Base-by-base conservation (phyloP, 2,329 filamentous ascomycete genomes). In the Fusarium poae region DNA sequence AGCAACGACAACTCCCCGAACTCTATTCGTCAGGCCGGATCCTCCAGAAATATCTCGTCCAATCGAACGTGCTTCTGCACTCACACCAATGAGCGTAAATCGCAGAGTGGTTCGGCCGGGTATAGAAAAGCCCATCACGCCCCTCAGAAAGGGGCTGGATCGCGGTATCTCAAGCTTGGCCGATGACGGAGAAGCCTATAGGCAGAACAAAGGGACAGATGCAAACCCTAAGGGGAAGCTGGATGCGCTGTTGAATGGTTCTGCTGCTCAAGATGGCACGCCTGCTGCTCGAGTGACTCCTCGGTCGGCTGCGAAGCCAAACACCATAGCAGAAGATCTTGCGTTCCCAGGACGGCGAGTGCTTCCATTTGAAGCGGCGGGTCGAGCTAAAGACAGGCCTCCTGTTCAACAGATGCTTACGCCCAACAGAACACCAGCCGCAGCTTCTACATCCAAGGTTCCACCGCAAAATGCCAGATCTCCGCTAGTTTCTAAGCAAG, bases 121-220 rank as follows among this genome's bases (percentile, higher is more conserved):
- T 9, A 65, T 57, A 16, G 71, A 74, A 25, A 77, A 71, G 30
- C 65, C 66, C 53, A 65, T 5, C 29, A 52, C 51, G 20, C 62
- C 45, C 48, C 46, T 52, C 65, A 73, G 70, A 56, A 70, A 73
- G 54, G 72, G 72, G 16, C 57, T 80, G 11, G 75, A 71, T 11
- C 74, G 75, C n/a, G 79, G 79, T 9, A 80, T 86, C 65, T 78
- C 79, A 27, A 74, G 72, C 9, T 68, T 88, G 34, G 80, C 84
- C 3, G 85, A 88, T 62, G 85, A 87, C 68, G 84, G 84, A 2
- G 81, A 60, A 65, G 72, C 44, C 67, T 75, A 79, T 39, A 68
- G 65, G 34, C 65, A 68, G 29, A 67, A 55, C 20, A 57, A 52
- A 4, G 34, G 23, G 39, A 23, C 35, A 16, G 62, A 65, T 29